Conservation (phyloP, 1,284 basidiomycete species). For the Golubevia sp. region DNA sequence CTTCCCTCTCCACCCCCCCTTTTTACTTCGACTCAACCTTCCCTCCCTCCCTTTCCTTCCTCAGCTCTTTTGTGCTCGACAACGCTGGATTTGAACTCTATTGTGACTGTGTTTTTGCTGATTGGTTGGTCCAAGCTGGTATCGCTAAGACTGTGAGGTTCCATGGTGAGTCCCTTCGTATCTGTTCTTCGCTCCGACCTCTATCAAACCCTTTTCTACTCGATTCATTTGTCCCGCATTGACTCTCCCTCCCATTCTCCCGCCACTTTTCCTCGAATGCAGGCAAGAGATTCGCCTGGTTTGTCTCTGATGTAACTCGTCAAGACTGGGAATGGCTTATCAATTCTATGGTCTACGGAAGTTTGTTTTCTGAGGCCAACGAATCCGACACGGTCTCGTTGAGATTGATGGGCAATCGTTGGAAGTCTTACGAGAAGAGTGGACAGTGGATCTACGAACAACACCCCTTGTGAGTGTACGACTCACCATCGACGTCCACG, state of each 20-base stretch:
- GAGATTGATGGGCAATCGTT: constrained; percentile 78
- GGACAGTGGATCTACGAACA: constrained; percentile 95
- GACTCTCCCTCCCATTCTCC: constrained; percentile 65
- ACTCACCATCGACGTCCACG: background rate
- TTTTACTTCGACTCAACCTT: background rate
- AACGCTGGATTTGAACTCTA: constrained; percentile 94
- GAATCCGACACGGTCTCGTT: constrained; percentile 82
- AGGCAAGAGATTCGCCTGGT: constrained; percentile 46
- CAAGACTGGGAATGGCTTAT: constrained; percentile 91
- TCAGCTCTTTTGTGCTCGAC: constrained; percentile 67
- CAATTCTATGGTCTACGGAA: constrained; percentile 62
- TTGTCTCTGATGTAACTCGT: constrained; percentile 84
- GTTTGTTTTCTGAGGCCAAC: constrained; percentile 75
- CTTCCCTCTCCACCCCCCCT: background rate
- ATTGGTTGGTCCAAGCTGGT: constrained; percentile 88
- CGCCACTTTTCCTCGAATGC: constrained; percentile 73
- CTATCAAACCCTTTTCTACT: too few species aligned
- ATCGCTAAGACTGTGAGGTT: constrained; percentile 84
- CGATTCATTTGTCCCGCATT: constrained; percentile 2
- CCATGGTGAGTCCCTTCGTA: constrained; percentile 82
- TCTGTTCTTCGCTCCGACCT: too few species aligned
- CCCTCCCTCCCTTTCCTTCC: background rate
- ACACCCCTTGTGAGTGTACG: constrained; percentile 70
- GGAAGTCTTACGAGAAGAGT: constrained; percentile 90
- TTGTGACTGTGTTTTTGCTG: constrained; percentile 93